Base-by-base conservation (phyloP, 192 early-diverging fungal species). In the Linnemannia elongata region DNA sequence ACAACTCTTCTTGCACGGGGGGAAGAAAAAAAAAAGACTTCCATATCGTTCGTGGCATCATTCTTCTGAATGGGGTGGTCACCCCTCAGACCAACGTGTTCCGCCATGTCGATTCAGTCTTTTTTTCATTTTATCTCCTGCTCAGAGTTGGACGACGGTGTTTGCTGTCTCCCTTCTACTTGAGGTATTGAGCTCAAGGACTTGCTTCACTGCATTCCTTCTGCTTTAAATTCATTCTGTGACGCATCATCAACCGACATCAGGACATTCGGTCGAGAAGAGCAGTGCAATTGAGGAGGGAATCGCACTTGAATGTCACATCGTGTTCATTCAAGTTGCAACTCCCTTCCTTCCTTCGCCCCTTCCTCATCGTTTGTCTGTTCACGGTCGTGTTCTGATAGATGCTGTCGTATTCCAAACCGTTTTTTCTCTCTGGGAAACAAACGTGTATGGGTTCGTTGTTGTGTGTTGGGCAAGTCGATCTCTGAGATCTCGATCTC, bases 181-280 rank as follows among this genome's bases (percentile, higher is more conserved):
- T 87, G 85, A 60, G 85, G 85, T 81, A 69, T 75, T 87, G 85
- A 81, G 85, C 76, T 78, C 41, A 87, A 39, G 85, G 85, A 76
- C 55, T 72, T 81, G 79, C 85, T 87, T 87, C 36, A 78, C 2
- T 87, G 85, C 79, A 87, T 78, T 75, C 85, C 85, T 54, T 87
- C 38, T 77, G 85, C 85, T 87, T 87, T 44, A 87, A 87, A 87
- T 81, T 6, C 52, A 87, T 87, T 87, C 85, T 87, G 85, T 87
- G 85, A 87, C 85, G 42, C 79, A 41, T 85, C 74, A 8, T 76
- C 55, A 38, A 30, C 54, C 66, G 22, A 38, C 18, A 38, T 66
- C 73, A 74, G 47, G 41, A 49, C 73, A 74, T 33, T 27, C 30
- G 10, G 30, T 33, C 10, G 57, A 60, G 57, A 27, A 33, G 27